Evolutionary conservation across 164 flowering plant species (phyloP).

Genomic region (Tetrastigma voinierianum): DNA sequence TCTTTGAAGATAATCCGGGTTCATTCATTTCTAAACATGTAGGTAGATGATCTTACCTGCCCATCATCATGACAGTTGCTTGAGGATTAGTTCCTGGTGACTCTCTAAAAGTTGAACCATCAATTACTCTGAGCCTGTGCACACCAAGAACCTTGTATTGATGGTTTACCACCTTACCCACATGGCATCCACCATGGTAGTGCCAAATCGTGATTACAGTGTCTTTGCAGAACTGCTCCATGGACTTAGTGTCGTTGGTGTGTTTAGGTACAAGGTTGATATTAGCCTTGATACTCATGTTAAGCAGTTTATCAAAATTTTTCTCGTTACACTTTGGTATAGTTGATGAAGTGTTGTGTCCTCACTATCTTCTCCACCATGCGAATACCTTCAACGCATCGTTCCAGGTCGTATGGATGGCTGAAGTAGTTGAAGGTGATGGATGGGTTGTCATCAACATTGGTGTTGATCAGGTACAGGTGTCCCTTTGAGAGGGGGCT

Average conservation of each 20-base stretch:
- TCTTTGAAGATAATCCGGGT: not conserved
- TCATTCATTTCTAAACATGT: no score
- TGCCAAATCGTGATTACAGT: slow-evolving; percentile 92
- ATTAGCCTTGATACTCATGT: slow-evolving; percentile 67
- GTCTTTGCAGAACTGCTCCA: slow-evolving; percentile 85
- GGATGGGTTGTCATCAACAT: slow-evolving; percentile 66
- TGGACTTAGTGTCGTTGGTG: slow-evolving; percentile 54
- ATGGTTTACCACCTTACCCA: slow-evolving; percentile 59
- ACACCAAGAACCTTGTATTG: slow-evolving; percentile 62
- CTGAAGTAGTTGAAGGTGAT: slow-evolving; percentile 93
- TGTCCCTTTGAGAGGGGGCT: slow-evolving; percentile 68
- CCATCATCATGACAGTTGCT: slow-evolving; percentile 90
- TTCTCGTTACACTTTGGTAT: slow-evolving; percentile 34
- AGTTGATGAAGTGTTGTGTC: slow-evolving; percentile 44
- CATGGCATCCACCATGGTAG: slow-evolving; percentile 85
- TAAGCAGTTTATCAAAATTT: slow-evolving; percentile 47
- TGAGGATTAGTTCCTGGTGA: slow-evolving; percentile 95
- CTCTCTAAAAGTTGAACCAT: slow-evolving; percentile 58
- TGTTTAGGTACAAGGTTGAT: slow-evolving; percentile 82
- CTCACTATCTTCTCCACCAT: slow-evolving; percentile 45
- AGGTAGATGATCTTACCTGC: slow-evolving; percentile 50
- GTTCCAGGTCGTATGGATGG: slow-evolving; percentile 59
- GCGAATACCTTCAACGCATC: slow-evolving; percentile 77
- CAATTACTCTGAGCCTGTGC: slow-evolving; percentile 55
- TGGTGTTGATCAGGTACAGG: slow-evolving; percentile 50